Base-by-base conservation (phyloP, 1,284 basidiomycete genomes). In the Apiotrichum gracile region DNA sequence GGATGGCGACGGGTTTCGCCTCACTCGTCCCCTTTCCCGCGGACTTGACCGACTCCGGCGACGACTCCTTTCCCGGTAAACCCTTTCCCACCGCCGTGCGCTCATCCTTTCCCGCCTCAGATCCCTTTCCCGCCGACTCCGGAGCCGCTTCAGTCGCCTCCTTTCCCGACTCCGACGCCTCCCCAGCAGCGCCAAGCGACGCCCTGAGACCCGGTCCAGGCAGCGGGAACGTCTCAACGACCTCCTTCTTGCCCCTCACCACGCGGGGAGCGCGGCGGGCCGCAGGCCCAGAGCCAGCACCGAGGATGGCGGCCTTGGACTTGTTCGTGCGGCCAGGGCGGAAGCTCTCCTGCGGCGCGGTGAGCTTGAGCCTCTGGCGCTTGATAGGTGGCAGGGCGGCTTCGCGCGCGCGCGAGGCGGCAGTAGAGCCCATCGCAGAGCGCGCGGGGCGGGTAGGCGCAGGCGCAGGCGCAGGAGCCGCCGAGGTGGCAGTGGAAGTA, bases 291-390 rank as follows among this genome's bases (percentile, higher is more conserved):
- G 38, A 27, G 5, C 27, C 42, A 4, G 40, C 13, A 3, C 57
- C 57, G 6, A 58, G 37, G 4, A 52, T 35, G 4, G 50, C 31
- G 5, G 48, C 42, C 46, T 59, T 59, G 34, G 51, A 44, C 26
- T 41, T 47, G 49, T 58, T 58, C 8, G 24, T 29, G 16, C 53
- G 49, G 17, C 55, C 45, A 0, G 71, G 70, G 26, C 59, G 55
- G 61, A 74, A 74, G 38, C 59, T 64, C 25, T 71, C 70, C 24
- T 69, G 54, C 16, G 72, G 64, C 3, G 70, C 63, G 55, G 72
- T 72, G 21, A 64, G 60, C 34, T 58, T 60, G 22, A 72, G 58
- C 27, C 62, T 67, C 49, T 70, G 69, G 25, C 63, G 62, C 54
- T 65, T 65, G 4, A 57, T 52, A 5, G 66, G 60, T 4, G 67